Evolutionary conservation across 768 basidiomycete genomes (phyloP), one percentile per base, ranked within the genome.

Genomic region (Boletus rufocinnamomeus): DNA sequence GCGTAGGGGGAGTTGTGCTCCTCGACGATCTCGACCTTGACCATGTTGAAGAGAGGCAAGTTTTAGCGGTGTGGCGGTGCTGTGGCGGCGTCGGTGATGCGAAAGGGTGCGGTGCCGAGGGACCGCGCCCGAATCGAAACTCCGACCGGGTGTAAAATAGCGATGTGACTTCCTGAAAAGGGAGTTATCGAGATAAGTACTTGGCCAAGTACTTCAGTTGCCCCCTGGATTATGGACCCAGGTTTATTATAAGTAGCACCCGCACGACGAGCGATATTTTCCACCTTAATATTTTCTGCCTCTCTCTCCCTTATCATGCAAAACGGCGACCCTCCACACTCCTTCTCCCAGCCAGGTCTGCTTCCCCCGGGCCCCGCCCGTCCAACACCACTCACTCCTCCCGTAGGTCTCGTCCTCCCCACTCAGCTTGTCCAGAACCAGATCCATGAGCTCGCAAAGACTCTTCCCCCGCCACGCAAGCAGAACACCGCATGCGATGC

Each of bases 401-500:
- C 30, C 62, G 46, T 69, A 87, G 87, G 81, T 64, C 82, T 88
- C 64, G 76, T 80, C 52, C 79, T 89, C 52, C 83, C 88, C 23
- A 83, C 81, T 9, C 83, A 82, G 58, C 80, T 85, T 46, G 81
- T 89, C 66, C 90, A 92, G 78, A 89, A 85, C 66, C 88, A 91
- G 74, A 88, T 91, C 54, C 88, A 90, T 67, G 89, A 92, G 67
- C 82, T 89, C 38, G 87, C 88, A 53, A 89, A 89, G 77, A 83
- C 86, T 1, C 81, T 90, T 0, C 88, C 91, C 1, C 89, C 90
- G n/a, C 89, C 91, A 7, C 79, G 93, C 57, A 93, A 93, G 72
- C 93, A 95, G 76, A 95, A 95, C 70, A 91, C 92, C 23, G 93
- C 94, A 28, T 95, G 93, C 74, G 93, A 95, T 78, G 89, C 89